Base-by-base conservation (phyloP, 768 basidiomycete species). In the Macrolepiota fuliginosa region DNA sequence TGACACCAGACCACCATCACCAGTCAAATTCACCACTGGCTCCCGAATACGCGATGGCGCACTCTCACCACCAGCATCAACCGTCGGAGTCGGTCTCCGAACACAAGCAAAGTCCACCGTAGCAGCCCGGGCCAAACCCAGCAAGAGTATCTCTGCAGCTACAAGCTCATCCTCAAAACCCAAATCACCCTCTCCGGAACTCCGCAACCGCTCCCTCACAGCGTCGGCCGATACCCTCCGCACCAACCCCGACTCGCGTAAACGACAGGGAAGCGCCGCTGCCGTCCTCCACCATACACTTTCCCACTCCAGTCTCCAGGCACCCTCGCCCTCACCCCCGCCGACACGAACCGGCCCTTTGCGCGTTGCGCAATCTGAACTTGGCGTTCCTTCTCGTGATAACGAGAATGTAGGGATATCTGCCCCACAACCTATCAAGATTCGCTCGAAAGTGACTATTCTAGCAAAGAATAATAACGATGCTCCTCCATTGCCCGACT, bases 371-470 rank as follows among this genome's bases (percentile, higher is more conserved):
- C 58, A 59, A 40, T 52, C 50, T 7, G 58, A 59, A 35, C 58
- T 52, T 19, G 37, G 50, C 10, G 27, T 27, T 27, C 25, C 58
- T 13, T 40, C 50, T 4, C 17, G 7, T 25, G 49, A 27, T 40
- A 63, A 70, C 50, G 56, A 65, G 36, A 62, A 62, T 13, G 66
- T 57, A 25, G 61, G 55, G 13, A 56, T 57, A 17, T 65, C 68
- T 27, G 65, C 67, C 19, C 69, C 74, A 2, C 75, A 73, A 2
- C 63, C 74, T 1, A 66, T 74, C 36, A 79, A 76, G 67, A 81
- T 91, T 63, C 89, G 82, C 71, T 83, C 89, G 19, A 90, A 84
- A 68, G 78, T 90, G 25, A 81, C 87, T 0, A 71, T 74, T 39
- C 63, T 85, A 47, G 81, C 77, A 22, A 84, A 79, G 63, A 63